These are phyloP conservation scores for Monosporascus cannonballus DNA, from an alignment of 2,329 filamentous ascomycete species.

Conservation along the genomic window DNA sequence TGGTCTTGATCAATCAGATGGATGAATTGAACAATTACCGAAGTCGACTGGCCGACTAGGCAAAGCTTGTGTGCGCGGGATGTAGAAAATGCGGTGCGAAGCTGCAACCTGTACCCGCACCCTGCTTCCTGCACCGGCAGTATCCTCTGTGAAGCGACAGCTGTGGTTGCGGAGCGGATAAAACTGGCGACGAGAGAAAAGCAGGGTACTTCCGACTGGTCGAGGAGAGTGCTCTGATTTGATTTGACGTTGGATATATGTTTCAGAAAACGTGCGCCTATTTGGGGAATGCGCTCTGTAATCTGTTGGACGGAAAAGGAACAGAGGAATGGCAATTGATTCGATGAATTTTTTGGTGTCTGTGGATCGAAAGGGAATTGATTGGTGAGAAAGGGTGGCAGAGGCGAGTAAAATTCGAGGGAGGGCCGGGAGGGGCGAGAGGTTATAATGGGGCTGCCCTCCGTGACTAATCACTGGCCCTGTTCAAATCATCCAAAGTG, in stretches of 20 bases:
- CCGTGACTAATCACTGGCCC: conserved; percentile 29
- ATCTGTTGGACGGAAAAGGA: conserved; percentile 23
- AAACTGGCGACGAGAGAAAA: conserved; percentile 6
- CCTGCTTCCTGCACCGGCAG: too few relatives aligned
- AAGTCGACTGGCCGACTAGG: neutral
- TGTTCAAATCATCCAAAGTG: conserved; percentile 14
- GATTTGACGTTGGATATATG: conserved; percentile 18
- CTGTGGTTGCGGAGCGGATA: conserved; percentile 13
- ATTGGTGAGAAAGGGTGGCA: conserved; percentile 29
- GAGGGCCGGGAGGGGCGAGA: conserved; percentile 21
- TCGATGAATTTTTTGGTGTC: conserved; percentile 26
- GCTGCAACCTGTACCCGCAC: too few relatives aligned
- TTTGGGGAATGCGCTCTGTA: conserved; percentile 9
- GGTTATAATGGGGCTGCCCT: conserved; percentile 27
- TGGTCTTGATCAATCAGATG: neutral
- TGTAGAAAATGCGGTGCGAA: neutral
- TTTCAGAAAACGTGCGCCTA: conserved; percentile 19
- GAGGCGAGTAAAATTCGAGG: conserved; percentile 27
- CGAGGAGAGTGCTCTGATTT: conserved; percentile 16
- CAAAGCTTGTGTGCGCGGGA: neutral
- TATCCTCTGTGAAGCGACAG: too few relatives aligned
- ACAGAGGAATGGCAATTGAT: conserved; percentile 23
- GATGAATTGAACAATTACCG: neutral
- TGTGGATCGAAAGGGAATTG: conserved; percentile 28
- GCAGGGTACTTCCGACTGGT: neutral